Percentiles rank a stretch among this genome's conserved stretches.
phyloP scores from a whole-genome alignment of 768 basidiomycete species.

The Boletus vermiculosoides region DNA sequence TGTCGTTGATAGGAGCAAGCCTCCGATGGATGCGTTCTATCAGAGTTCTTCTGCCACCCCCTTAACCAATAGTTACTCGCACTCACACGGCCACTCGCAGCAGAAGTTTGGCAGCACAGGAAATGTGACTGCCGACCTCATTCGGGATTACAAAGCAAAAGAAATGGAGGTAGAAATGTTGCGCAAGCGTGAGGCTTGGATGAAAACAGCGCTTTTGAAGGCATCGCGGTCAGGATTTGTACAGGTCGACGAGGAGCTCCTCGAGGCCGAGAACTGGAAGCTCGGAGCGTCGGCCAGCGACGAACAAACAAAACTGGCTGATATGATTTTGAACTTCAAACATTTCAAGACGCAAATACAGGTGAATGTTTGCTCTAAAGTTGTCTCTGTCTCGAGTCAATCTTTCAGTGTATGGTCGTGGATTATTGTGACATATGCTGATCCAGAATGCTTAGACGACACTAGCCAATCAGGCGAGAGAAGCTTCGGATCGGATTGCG shows the following conservation, averaged over 20 bases:
- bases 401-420: neutral
- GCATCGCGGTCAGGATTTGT: constrained; percentile 81
- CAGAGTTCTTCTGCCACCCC: constrained; percentile 43
- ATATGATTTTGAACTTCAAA: constrained; percentile 81
- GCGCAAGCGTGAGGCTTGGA: constrained; percentile 79
- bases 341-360: constrained; percentile 84
- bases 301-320: constrained; percentile 55
- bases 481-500: constrained; percentile 71
- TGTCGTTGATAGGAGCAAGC: constrained; percentile 50
- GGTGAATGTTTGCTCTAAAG: constrained; percentile 45
- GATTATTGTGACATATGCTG: constrained; percentile 8
- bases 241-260: constrained; percentile 53
- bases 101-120: constrained; percentile 54
- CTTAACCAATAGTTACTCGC: constrained; percentile 47
- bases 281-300: constrained; percentile 34
- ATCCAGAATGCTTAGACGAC: constrained; percentile 47
- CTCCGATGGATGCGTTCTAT: constrained; percentile 65
- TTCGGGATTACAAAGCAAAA: constrained; percentile 77
- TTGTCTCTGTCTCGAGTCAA: neutral
- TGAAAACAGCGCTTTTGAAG: constrained; percentile 74
- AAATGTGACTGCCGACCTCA: constrained; percentile 70
- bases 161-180: constrained; percentile 77
- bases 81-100: constrained; percentile 38
- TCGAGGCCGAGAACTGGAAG: constrained; percentile 35
- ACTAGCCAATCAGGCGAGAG: constrained; percentile 71